Evolutionary conservation across 2,329 filamentous ascomycete genomes (phyloP).

Genomic region (Talaromyces sp.): DNA sequence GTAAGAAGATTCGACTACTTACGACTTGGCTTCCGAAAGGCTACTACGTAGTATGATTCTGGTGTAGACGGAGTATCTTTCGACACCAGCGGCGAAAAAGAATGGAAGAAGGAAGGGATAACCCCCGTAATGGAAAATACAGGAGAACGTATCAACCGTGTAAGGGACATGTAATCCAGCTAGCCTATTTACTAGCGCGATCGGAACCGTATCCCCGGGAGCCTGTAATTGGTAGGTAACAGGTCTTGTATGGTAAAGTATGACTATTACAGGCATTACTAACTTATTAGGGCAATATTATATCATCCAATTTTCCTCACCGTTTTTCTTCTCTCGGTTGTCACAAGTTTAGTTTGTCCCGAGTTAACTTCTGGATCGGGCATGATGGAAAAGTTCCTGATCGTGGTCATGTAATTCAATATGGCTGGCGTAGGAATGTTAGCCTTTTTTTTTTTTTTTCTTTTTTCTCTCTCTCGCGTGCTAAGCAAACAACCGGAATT

Average conservation of each 20-base stretch:
- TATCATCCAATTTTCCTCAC: slow-evolving; percentile 7
- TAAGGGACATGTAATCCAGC: background rate
- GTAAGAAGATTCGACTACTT: background rate
- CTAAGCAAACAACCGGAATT: background rate
- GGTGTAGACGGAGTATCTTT: background rate
- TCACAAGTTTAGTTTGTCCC: background rate
- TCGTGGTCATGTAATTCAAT: background rate
- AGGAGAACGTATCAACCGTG: background rate
- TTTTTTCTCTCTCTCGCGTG: background rate
- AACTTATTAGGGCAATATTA: background rate
- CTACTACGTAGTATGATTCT: background rate
- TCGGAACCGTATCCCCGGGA: slow-evolving; percentile 19
- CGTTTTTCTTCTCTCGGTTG: slow-evolving; percentile 3
- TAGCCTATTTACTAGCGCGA: slow-evolving; percentile 1
- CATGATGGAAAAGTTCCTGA: background rate
- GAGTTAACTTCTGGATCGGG: background rate
- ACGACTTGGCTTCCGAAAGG: background rate
- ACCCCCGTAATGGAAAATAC: background rate
- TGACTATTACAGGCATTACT: background rate
- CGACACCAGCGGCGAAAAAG: background rate
- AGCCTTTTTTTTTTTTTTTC: background rate
- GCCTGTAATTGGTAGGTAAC: background rate
- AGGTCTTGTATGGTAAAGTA: background rate
- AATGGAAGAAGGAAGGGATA: background rate
- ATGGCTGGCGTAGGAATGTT: background rate